Percentiles rank a stretch among this genome's conserved stretches.
These are phyloP conservation scores for Liriodendron chinense DNA, from an alignment of 164 flowering plant genomes.

Conservation along the genomic window DNA sequence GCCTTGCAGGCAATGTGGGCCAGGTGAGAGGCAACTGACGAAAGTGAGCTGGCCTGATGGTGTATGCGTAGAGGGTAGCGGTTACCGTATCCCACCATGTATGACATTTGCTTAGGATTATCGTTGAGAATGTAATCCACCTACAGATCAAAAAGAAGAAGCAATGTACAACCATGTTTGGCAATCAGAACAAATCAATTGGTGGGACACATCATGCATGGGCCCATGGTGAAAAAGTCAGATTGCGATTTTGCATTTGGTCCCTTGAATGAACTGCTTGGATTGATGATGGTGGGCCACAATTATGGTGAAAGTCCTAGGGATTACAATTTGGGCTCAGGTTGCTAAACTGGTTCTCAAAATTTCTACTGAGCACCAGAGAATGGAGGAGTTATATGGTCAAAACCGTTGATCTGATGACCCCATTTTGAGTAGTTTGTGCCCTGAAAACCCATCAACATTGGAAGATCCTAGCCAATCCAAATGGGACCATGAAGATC, in stretches of 20 bases:
- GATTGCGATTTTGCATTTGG: too few species aligned
- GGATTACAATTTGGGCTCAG: too few species aligned
- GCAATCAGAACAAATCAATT: neutral
- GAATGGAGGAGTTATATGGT: too few species aligned
- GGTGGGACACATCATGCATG: neutral
- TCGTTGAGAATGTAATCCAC: constrained; percentile 92
- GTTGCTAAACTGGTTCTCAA: too few species aligned
- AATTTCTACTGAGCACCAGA: too few species aligned
- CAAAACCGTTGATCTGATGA: too few species aligned
- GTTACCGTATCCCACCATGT: constrained; percentile 92
- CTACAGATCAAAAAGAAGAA: constrained; percentile 26
- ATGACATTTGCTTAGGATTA: constrained; percentile 81
- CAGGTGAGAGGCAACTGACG: constrained; percentile 73
- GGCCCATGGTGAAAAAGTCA: neutral
- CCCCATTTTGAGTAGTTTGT: too few species aligned
- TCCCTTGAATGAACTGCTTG: too few species aligned
- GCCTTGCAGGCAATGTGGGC: constrained; percentile 69
- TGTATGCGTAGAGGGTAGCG: constrained; percentile 79
- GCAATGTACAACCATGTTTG: neutral
- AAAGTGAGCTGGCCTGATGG: constrained; percentile 83
- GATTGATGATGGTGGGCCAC: neutral
- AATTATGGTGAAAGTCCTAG: neutral
- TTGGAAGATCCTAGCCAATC: too few species aligned
- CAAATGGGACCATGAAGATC: too few species aligned
- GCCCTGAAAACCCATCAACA: too few species aligned